Evolutionary conservation across 2,329 filamentous ascomycete species (phyloP), one percentile per base, ranked within the genome.

Genomic region (Ascochyta clinopodiicola): DNA sequence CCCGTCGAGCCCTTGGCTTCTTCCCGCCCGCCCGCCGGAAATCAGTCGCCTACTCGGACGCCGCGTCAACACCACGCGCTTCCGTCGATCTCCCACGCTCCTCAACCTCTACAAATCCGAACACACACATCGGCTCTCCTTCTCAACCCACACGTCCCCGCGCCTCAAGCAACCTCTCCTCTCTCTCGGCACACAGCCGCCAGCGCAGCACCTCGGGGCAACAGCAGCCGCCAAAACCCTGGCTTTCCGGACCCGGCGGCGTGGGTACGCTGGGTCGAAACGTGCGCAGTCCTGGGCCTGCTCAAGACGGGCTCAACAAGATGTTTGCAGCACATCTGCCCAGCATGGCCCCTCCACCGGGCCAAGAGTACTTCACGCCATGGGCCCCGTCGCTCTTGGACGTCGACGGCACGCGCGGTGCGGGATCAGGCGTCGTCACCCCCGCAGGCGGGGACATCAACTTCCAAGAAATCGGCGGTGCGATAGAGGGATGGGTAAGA

Each of bases 1-100:
- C 92, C 21, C 87, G 91, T 53, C 87, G 88, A 75, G 84, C 89
- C 2, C 82, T 97, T 39, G 94, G 93, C 22, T 98, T 94, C 77
- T 98, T 98, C 70, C 94, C 94, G 3, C 93, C 93, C 7, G 86
- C 92, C 19, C 84, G 92, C 71, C 91, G 93, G 86, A 95, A 95
- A 87, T 95, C 90, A 60, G 80, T 84, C 65, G 87, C 87, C 1
- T 83, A 84, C 47, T 89, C 90, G 2, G 79, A 79, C 58, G 52
- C 37, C 17, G 76, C 78, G 63, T 87, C 46, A 86, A 91, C 88
- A 2, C 89, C 90, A 7, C 84, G 85, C 19, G 82, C 84, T 39
- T 90, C 88, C 34, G 75, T 88, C 35, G 88, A 90, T 53, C 67
- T 87, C 8, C 80, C 82, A 12, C 83, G 82, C 49, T 77, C 81